Conservation (phyloP, 495 filamentous ascomycete genomes). For the Glonium stellatum region DNA sequence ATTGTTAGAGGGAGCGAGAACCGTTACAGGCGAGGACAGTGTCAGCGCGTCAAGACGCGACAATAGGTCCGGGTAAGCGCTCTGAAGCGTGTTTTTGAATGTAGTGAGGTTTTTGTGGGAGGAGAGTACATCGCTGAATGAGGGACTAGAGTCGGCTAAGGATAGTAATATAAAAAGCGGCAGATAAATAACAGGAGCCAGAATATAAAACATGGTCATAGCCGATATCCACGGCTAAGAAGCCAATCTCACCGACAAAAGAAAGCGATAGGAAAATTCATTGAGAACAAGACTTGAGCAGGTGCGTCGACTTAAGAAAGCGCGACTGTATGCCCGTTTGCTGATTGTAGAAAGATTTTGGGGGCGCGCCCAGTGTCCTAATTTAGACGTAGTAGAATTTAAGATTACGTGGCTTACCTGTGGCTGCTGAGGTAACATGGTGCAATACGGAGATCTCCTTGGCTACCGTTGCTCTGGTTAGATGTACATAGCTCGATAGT, state of each 20-base stretch:
- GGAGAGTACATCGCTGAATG: background rate
- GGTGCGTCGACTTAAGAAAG: no score
- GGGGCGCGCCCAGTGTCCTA: background rate
- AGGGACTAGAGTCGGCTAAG: background rate
- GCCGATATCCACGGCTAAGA: background rate
- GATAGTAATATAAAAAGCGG: background rate
- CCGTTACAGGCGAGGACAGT: background rate
- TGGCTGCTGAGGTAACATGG: background rate
- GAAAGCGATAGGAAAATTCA: no score
- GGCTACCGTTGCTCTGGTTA: no score
- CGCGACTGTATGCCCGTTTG: no score
- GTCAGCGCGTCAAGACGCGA: background rate
- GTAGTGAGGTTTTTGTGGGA: background rate
- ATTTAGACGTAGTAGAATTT: background rate
- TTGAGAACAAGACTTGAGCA: no score
- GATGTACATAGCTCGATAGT: no score
- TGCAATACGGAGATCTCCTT: no score
- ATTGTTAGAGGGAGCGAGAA: background rate
- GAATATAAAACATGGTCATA: background rate
- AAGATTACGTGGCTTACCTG: conserved; percentile 1
- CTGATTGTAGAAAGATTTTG: no score
- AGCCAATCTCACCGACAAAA: no score
- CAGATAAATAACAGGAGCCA: background rate
- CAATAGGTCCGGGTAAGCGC: background rate
- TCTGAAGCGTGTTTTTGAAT: background rate